A percentile compares a stretch with the other conserved stretches of the same genome.
These are phyloP conservation scores for Fusarium protoensiforme DNA, from an alignment of 2,329 filamentous ascomycete species.

Conservation along the genomic window DNA sequence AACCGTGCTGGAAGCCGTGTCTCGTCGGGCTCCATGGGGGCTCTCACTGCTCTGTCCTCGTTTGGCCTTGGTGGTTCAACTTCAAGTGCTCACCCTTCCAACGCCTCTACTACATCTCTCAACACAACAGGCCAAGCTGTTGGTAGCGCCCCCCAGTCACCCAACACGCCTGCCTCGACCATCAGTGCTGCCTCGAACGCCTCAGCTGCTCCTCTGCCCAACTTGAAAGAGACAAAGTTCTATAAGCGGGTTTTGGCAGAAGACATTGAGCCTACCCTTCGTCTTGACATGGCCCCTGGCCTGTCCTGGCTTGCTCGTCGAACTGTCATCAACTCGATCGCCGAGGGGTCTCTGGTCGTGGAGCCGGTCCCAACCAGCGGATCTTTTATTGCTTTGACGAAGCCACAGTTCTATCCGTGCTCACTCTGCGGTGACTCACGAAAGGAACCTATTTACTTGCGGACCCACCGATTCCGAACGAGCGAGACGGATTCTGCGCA, in stretches of 20 bases:
- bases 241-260: constrained; percentile 91
- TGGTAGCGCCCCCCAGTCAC: constrained; percentile 67
- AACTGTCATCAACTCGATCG: constrained; percentile 83
- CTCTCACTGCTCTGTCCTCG: constrained; percentile 57
- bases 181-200: constrained; percentile 57
- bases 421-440: constrained; percentile 89
- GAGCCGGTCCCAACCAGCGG: constrained; percentile 80
- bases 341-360: constrained; percentile 86
- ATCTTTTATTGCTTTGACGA: constrained; percentile 60
- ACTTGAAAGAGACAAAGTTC: constrained; percentile 90
- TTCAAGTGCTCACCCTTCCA: constrained; percentile 63
- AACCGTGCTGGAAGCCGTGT: constrained; percentile 71
- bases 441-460: constrained; percentile 75
- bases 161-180: constrained; percentile 66
- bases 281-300: constrained; percentile 88
- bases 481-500: constrained; percentile 89
- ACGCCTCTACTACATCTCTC: constrained; percentile 70
- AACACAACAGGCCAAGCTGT: constrained; percentile 59
- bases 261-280: constrained; percentile 93
- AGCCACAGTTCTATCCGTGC: constrained; percentile 74
- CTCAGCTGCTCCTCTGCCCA: constrained; percentile 56
- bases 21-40: constrained; percentile 74
- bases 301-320: constrained; percentile 94
- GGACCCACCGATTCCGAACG: constrained; percentile 89
- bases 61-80: constrained; percentile 59